Percentiles rank a stretch among this genome's conserved stretches.
Conservation (phyloP, 2,329 filamentous ascomycete genomes). For the Tolypocladium sp. region DNA sequence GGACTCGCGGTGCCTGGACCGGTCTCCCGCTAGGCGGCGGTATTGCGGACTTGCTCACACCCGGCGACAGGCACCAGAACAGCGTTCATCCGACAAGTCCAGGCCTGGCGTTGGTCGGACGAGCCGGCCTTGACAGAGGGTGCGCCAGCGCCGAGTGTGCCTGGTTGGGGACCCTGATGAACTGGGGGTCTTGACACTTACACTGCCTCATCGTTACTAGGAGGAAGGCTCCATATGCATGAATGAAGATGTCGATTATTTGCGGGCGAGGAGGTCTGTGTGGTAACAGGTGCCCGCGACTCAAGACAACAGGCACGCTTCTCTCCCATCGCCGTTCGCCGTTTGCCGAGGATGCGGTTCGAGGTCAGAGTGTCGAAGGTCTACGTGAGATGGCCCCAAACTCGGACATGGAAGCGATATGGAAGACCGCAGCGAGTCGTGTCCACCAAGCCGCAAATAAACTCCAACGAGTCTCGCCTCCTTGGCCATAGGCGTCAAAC, state of each 20-base stretch:
- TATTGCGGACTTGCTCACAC: background rate
- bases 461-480: background rate
- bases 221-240: background rate
- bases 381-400: background rate
- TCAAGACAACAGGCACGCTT: background rate
- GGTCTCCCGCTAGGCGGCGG: background rate
- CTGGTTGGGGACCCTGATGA: background rate
- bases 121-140: background rate
- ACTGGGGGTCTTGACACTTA: background rate
- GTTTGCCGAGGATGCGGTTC: background rate
- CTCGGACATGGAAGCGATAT: background rate
- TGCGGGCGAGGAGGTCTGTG: background rate
- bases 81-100: background rate
- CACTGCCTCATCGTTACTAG: background rate
- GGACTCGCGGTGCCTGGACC: background rate
- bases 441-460: background rate
- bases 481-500: background rate
- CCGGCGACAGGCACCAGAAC: background rate
- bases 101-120: background rate
- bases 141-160: background rate
- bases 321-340: background rate
- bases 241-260: background rate
- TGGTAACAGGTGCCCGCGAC: background rate
- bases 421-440: background rate
- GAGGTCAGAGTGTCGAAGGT: background rate